phyloP scores from a whole-genome alignment of 2,329 filamentous ascomycete genomes.

The Colletotrichum chlorophyti region DNA sequence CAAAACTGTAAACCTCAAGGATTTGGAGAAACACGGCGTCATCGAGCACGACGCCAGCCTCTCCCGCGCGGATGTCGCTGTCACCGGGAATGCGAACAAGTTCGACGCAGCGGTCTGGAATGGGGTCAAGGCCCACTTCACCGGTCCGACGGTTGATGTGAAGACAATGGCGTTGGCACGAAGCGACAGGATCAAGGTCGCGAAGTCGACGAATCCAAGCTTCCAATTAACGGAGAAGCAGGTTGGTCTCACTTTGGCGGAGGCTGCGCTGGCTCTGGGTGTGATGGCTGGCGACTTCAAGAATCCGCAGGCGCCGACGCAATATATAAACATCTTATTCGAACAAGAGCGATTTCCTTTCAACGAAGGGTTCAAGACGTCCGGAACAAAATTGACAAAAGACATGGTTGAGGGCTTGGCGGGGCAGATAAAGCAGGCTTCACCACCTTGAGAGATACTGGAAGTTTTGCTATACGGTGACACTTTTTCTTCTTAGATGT shows the following conservation, averaged over 20 bases:
- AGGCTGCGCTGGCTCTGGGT: neutral
- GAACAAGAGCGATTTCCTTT: conserved; percentile 4
- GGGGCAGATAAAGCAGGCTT: neutral
- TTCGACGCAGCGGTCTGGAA: neutral
- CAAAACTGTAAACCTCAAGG: conserved; percentile 20
- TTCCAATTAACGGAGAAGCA: neutral
- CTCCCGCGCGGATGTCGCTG: conserved; percentile 33
- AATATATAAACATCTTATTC: conserved; percentile 1
- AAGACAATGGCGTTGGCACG: neutral
- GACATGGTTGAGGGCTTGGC: neutral
- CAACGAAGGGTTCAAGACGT: neutral
- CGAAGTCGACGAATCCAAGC: neutral
- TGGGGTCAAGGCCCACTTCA: neutral
- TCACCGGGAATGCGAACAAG: neutral
- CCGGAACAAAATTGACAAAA: neutral
- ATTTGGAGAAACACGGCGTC: conserved; percentile 26
- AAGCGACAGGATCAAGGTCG: neutral
- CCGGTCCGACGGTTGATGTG: neutral
- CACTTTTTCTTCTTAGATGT: no score
- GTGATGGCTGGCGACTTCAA: conserved; percentile 1
- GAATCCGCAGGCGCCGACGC: neutral
- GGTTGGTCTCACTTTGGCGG: neutral
- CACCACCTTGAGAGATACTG: no score
- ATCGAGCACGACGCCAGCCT: conserved; percentile 41
- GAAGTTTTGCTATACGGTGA: no score